Evolutionary conservation across 2,329 filamentous ascomycete species (phyloP), one percentile per base, ranked within the genome.

Genomic region (Passalora sequoiae): DNA sequence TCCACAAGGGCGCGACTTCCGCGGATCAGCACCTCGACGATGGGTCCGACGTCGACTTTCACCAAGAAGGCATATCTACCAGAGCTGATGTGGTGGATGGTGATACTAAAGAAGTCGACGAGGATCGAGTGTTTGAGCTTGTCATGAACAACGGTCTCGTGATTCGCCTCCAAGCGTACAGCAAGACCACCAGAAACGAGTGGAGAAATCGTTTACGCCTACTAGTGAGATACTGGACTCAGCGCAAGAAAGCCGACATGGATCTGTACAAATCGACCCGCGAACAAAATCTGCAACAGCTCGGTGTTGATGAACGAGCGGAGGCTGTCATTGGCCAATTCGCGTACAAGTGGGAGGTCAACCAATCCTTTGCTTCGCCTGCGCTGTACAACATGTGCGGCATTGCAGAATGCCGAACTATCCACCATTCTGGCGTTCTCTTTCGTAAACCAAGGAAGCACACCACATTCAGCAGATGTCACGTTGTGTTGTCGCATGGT

Each of bases 331-430:
- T 84, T n/a, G 81, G 80, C 7, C 79, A 83, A 55, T 83, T 79
- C 56, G 79, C 79, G 0, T 69, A 72, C 51, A 83, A 84, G 55
- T 84, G 81, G 81, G 81, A 84, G 59, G 79, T 84, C 16, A 76
- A 71, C 12, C 74, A 80, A 50, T 76, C 78, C 1, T 74, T 75
- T 52, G 78, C 80, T n/a, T 81, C 75, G 1, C 74, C 80, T 1
- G 66, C 76, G 28, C 64, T 84, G n/a, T 83, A 82, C 66, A 80
- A 84, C 59, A 74, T 84, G 66, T 84, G 81, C 60, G 74, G 76
- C n/a, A 73, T 84, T 16, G 72, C 76, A 8, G 72, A 70, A 27
- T 84, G 81, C 58, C 76, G 81, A 30, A 69, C 76, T 13, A 77
- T 84, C 41, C 67, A 72, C 70, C 75, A 83, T 62, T 77, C 77